Evolutionary conservation across 2,329 filamentous ascomycete species (phyloP), one percentile per base, ranked within the genome.

Genomic region (Penicillium sp.): DNA sequence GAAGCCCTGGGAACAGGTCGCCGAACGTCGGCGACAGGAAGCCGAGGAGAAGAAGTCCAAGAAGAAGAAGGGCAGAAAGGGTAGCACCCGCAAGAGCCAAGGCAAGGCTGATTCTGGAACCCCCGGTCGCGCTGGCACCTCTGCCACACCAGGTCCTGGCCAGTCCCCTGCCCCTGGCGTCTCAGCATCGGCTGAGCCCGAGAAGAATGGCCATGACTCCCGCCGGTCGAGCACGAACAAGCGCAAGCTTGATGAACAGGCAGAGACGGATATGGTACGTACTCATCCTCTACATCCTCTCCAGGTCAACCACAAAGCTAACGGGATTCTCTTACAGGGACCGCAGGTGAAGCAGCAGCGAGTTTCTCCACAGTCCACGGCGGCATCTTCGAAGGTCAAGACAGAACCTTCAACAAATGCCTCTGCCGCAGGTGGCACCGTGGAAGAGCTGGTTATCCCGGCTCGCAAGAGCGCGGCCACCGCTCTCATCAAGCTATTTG

Each of bases 1-100:
- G 72, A 87, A 84, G 70, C 87, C 89, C 0, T 97, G 93, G 93
- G 86, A 91, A 65, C 81, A 81, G 46, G 76, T 82, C 32, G 81
- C 83, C 12, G 81, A 79, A 60, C 75, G 74, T 44, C 79, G 85
- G 59, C 82, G 86, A 60, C 80, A 81, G 45, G 82, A 84, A 56
- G 75, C 80, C 49, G 75, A 80, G 46, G 74, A 70, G 72, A 79
- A 70, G 73, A 79, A 70, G 76, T 81, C 70, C 66, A 79, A 69
- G 71, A 82, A 77, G 71, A 81, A 74, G 72, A 79, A 77, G 57
- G 72, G 74, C 52, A 79, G 76, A 59, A 75, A 68, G 64, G 69
- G 72, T 69, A 80, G 81, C 42, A 80, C 81, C 42, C 82, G 86
- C 60, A 86, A 83, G 66, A 75, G 70, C 43, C 75, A 92, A 57